These are phyloP conservation scores for Teratosphaeria nubilosa DNA, from an alignment of 2,329 filamentous ascomycete genomes.

Conservation along the genomic window DNA sequence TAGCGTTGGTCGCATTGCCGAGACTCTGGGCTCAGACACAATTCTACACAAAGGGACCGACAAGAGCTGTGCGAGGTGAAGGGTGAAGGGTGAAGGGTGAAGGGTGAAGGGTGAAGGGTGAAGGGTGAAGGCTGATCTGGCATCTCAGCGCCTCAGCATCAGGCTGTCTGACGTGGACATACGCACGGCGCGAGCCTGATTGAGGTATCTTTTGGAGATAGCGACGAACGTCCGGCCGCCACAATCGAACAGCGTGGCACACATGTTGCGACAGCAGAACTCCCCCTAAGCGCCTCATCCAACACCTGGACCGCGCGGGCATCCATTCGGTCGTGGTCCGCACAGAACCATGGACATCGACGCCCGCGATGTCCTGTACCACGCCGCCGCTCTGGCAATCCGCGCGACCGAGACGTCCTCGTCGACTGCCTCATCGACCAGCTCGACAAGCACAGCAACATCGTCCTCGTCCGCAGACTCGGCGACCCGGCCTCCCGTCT, in stretches of 20 bases:
- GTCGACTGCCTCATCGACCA: slow-evolving; percentile 1
- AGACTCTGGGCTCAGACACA: no score
- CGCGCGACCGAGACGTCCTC: slow-evolving; percentile 28
- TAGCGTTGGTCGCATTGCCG: no score
- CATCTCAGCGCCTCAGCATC: background rate
- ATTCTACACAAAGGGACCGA: no score
- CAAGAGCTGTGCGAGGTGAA: no score
- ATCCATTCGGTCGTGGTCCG: background rate
- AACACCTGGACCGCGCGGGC: background rate
- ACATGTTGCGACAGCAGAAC: background rate
- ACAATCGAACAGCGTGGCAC: background rate
- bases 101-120: no score
- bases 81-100: no score
- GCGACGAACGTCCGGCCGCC: background rate
- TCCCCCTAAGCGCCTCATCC: background rate
- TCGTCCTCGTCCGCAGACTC: slow-evolving; percentile 12
- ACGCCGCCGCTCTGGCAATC: slow-evolving; percentile 29
- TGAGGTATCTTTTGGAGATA: background rate
- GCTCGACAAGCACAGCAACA: slow-evolving; percentile 12
- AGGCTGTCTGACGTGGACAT: background rate
- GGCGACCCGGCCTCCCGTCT: slow-evolving; percentile 44
- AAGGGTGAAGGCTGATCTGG: background rate
- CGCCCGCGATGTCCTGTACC: slow-evolving; percentile 4
- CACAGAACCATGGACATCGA: slow-evolving; percentile 1
- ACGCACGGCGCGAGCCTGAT: no score